Evolutionary conservation across 768 basidiomycete species (phyloP).

Genomic region (Tulasnella sp.): DNA sequence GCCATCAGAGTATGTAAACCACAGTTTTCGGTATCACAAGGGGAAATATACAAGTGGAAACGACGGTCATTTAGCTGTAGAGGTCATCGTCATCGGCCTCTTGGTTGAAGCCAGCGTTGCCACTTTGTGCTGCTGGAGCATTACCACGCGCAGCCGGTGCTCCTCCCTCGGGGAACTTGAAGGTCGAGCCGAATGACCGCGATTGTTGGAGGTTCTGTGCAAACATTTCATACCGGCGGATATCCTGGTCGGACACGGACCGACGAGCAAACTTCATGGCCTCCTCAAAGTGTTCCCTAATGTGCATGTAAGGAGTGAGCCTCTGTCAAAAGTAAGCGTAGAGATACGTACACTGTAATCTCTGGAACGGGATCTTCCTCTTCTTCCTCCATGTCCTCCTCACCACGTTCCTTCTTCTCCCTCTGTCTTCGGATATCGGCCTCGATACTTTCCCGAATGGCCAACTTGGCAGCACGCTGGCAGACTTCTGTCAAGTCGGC

Average conservation of each 20-base stretch:
- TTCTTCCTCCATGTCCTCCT: conserved; percentile 49
- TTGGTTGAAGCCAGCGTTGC: conserved; percentile 68
- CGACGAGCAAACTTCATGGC: conserved; percentile 97
- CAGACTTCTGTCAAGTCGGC: conserved; percentile 99
- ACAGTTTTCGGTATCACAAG: no score
- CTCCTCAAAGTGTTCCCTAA: conserved; percentile 92
- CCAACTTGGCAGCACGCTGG: conserved; percentile 92
- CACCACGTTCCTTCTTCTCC: conserved; percentile 67
- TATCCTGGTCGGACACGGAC: conserved; percentile 92
- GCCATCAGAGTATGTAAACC: no score
- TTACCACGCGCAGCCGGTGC: conserved; percentile 27
- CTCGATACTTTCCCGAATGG: conserved; percentile 91
- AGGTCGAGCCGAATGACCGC: conserved; percentile 83
- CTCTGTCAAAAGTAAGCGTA: neutral
- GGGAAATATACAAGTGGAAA: no score
- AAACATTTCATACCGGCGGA: conserved; percentile 98
- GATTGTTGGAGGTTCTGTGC: conserved; percentile 87
- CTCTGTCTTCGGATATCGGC: conserved; percentile 69
- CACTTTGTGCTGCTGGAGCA: conserved; percentile 29
- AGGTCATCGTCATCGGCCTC: conserved; percentile 83
- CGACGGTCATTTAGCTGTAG: conserved; percentile 66
- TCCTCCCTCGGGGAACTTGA: conserved; percentile 90
- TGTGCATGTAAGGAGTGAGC: neutral
- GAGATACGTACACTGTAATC: conserved; percentile 51
- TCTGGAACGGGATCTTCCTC: conserved; percentile 85